A percentile compares a stretch with the other conserved stretches of the same genome.
phyloP scores from a whole-genome alignment of 352 stramenopile genomes.

The Phytophthora fragariaefolia region DNA sequence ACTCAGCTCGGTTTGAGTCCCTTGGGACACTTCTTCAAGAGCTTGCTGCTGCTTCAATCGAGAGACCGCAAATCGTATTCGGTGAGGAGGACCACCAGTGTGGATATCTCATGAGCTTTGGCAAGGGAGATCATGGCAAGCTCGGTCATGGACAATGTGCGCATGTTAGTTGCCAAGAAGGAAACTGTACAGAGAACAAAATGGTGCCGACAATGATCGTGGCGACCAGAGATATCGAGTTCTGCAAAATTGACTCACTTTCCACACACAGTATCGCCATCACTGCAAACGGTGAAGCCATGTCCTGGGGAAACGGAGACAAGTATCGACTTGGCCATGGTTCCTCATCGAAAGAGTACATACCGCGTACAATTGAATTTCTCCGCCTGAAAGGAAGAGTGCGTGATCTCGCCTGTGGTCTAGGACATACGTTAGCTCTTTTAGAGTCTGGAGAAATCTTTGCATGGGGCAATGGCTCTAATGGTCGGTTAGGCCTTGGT shows the following conservation, averaged over 20 bases:
- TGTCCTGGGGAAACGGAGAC: slow-evolving; percentile 86
- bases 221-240: slow-evolving; percentile 53
- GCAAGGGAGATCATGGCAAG: slow-evolving; percentile 86
- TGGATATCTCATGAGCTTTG: slow-evolving; percentile 84
- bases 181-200: slow-evolving; percentile 89
- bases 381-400: slow-evolving; percentile 67
- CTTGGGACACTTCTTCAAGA: slow-evolving; percentile 49
- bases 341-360: slow-evolving; percentile 76
- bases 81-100: slow-evolving; percentile 35
- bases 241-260: slow-evolving; percentile 81
- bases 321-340: slow-evolving; percentile 85
- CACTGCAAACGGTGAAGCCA: slow-evolving; percentile 64
- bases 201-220: slow-evolving; percentile 63
- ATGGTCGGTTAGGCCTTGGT: slow-evolving; percentile 80
- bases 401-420: slow-evolving; percentile 61
- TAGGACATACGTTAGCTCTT: slow-evolving; percentile 72
- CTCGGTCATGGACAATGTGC: slow-evolving; percentile 79
- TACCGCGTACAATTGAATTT: slow-evolving; percentile 64
- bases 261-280: slow-evolving; percentile 86
- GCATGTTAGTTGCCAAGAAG: slow-evolving; percentile 67
- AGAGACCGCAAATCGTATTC: slow-evolving; percentile 29
- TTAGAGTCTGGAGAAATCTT: slow-evolving; percentile 74
- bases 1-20: slow-evolving; percentile 27
- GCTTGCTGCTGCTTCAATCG: slow-evolving; percentile 39
- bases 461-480: slow-evolving; percentile 87